Evolutionary conservation across 202 grass and related monocot species (phyloP), one percentile per base, ranked within the genome.

Genomic region (Alloteropsis angusta): DNA sequence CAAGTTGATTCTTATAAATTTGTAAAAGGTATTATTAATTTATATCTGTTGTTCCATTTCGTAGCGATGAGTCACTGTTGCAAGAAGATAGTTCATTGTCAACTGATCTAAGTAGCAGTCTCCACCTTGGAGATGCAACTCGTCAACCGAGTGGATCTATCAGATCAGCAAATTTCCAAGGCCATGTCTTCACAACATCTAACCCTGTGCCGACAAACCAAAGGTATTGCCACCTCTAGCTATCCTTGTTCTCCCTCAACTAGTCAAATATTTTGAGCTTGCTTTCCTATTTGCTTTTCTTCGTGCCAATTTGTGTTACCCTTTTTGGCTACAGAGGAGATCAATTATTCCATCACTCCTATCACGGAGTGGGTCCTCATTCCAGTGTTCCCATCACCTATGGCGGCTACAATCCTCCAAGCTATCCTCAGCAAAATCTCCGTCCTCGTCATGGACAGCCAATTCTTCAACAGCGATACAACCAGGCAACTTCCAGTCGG

Each of bases 1-100:
- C 14, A 71, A 75, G 15, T 32, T 41, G 43, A 75, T 84, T 77
- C 62, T 65, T 84, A 34, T 58, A 36, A 55, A 56, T 16, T 55
- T 43, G 34, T 42, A 65, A 60, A 75, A 64, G 23, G 23, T 68
- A 50, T 65, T 57, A 86, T 46, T 70, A 68, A 65, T 68, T 21
- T 36, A 78, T 77, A 78, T 77, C 45, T 39, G 2, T 8, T 72
- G 28, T 73, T 84, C 22, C 60, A 62, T 75, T 74, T 87, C 74
- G 70, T 77, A 99, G 96, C 83, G 96, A 99, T 0, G 96, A 99
- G 69, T 93, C 73, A 53, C 84, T 99, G 75, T 76, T 99, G 82
- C 86, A 99, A 89, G 96, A 99, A 80, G 92, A 93, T 61, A 93
- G 63, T 85, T 87, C 82, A 52, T 38, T 93, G 42, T 72, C 90